phyloP scores from a whole-genome alignment of 2,329 filamentous ascomycete genomes.

The Leptographium galeiforme region DNA sequence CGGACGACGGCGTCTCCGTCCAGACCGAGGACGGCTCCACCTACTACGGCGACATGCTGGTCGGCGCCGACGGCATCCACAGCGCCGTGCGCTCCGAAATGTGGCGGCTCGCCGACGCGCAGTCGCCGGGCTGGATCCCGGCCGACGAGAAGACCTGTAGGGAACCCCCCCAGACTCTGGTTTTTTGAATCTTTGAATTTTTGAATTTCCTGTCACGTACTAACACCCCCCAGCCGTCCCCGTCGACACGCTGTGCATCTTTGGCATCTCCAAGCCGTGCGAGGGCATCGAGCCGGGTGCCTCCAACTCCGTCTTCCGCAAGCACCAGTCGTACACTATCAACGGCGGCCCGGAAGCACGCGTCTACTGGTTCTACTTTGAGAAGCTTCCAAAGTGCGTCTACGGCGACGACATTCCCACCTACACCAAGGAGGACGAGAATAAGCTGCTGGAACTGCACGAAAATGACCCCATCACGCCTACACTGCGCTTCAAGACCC shows the following conservation, averaged over 20 bases:
- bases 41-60: constrained; percentile 20
- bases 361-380: constrained; percentile 13
- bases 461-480: constrained; percentile 5
- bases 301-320: constrained; percentile 1
- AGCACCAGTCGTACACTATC: constrained; percentile 7
- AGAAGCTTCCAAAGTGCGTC: constrained; percentile 1
- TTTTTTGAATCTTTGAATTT: too few relatives aligned
- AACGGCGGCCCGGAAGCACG: constrained; percentile 8
- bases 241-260: constrained; percentile 9
- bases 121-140: constrained; percentile 7
- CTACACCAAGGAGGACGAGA: constrained; percentile 9
- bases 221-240: background rate
- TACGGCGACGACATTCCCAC: constrained; percentile 9
- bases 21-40: constrained; percentile 17
- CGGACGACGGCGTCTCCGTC: constrained; percentile 17
- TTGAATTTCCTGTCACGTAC: background rate
- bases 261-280: constrained; percentile 11
- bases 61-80: constrained; percentile 26
- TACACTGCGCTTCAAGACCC: constrained; percentile 7
- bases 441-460: background rate
- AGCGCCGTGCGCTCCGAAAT: constrained; percentile 15
- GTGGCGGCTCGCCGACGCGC: constrained; percentile 5
- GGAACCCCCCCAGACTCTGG: too few relatives aligned
- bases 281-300: constrained; percentile 1
- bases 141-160: background rate